These are phyloP conservation scores for Fraxinus anomala DNA, from an alignment of 257 asterid genomes.

Conservation along the genomic window DNA sequence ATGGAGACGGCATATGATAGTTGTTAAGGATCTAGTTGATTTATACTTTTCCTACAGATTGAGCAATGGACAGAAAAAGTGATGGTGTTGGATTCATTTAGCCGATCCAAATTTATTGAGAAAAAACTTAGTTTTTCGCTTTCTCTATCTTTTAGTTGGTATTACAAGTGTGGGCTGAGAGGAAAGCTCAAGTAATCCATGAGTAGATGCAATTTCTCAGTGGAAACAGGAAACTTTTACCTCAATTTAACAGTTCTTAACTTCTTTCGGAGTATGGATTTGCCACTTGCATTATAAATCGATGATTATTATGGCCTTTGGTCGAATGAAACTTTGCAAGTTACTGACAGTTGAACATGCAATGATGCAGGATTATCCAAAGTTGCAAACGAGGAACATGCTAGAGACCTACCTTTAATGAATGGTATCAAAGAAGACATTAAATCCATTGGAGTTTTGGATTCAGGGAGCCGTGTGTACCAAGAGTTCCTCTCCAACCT, in stretches of 20 bases:
- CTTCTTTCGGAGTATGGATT: neutral
- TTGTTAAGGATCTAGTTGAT: neutral
- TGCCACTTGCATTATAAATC: neutral
- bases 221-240: slow-evolving; percentile 10
- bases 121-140: neutral
- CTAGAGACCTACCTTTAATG: slow-evolving; percentile 82
- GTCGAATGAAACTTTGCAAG: neutral
- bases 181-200: neutral
- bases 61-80: neutral
- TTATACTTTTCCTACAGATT: neutral
- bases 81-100: neutral
- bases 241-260: neutral
- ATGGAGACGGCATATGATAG: neutral
- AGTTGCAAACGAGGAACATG: slow-evolving; percentile 91
- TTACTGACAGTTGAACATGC: slow-evolving; percentile 20
- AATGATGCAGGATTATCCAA: slow-evolving; percentile 75
- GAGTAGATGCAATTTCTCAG: neutral
- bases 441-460: slow-evolving; percentile 85
- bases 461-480: slow-evolving; percentile 70
- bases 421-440: slow-evolving; percentile 97
- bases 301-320: slow-evolving; percentile 14
- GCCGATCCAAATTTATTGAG: neutral
- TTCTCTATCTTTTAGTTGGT: neutral
- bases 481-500: slow-evolving; percentile 74
- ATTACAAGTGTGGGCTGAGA: neutral